phyloP scores from a whole-genome alignment of 2,329 filamentous ascomycete genomes.

The Botrytis pseudocinerea region DNA sequence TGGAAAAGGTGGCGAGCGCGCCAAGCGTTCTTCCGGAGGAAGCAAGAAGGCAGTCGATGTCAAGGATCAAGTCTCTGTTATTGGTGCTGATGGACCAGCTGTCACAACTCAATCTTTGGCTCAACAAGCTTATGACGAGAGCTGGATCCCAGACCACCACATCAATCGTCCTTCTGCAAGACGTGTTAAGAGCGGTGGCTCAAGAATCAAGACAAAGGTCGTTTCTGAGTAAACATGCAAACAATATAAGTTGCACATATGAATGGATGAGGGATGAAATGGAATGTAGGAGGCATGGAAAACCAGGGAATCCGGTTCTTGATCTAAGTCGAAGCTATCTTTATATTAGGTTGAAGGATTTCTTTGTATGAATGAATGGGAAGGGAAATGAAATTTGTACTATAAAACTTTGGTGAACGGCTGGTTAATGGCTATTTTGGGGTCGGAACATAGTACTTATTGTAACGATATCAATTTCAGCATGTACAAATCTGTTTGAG shows the following conservation, averaged over 20 bases:
- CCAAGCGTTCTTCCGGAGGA: slow-evolving; percentile 60
- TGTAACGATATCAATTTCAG: slow-evolving; percentile 13
- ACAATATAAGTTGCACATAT: neutral
- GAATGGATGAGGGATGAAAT: slow-evolving; percentile 5
- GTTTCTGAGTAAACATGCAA: slow-evolving; percentile 18
- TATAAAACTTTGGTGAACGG: slow-evolving; percentile 18
- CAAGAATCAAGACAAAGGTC: slow-evolving; percentile 32
- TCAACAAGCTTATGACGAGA: slow-evolving; percentile 41
- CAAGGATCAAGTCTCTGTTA: slow-evolving; percentile 59
- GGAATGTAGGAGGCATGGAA: slow-evolving; percentile 2
- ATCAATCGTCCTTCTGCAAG: slow-evolving; percentile 79
- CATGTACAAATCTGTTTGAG: slow-evolving; percentile 11
- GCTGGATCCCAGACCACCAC: slow-evolving; percentile 58
- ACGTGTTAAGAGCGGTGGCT: slow-evolving; percentile 59
- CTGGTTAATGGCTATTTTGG: slow-evolving; percentile 3
- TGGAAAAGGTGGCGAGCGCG: slow-evolving; percentile 45
- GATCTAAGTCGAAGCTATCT: neutral
- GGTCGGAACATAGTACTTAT: slow-evolving; percentile 3
- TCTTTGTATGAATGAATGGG: slow-evolving; percentile 7
- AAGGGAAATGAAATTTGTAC: slow-evolving; percentile 16
- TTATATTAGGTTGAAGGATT: neutral
- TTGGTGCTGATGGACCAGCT: slow-evolving; percentile 54
- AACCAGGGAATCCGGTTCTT: neutral
- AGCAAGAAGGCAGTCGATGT: slow-evolving; percentile 65
- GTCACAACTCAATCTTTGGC: slow-evolving; percentile 38